Evolutionary conservation across 163 green algal genomes (phyloP), one percentile per base, ranked within the genome.

Genomic region (Prototheca wickerhamii): DNA sequence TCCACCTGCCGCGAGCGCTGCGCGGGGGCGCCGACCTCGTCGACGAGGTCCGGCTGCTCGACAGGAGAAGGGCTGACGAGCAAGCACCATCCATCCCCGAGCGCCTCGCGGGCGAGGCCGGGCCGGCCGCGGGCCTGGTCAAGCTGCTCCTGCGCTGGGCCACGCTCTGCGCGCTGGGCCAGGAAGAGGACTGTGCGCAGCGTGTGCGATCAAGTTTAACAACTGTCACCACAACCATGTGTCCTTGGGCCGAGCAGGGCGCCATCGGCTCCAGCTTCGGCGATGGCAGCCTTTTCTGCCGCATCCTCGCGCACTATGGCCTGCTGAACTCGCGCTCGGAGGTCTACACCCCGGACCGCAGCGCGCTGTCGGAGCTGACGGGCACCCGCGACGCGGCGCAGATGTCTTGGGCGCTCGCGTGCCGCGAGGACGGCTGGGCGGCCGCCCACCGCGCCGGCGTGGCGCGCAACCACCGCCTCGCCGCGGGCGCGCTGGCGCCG

Each of bases 261-360:
- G 1, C 6, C 46, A 54, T 72, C 46, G 59, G 30, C 30, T 18
- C n/a, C 6, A 77, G 63, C 31, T 90, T 91, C 66, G 76, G 59
- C 0, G 86, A 92, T 56, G 87, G 86, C 5, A 61, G 72, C 28
- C 77, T 74, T 28, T 74, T 91, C n/a, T 94, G 87, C n/a, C n/a
- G n/a, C 70, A 64, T 84, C 23, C 67, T 94, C 74, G 81, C 88
- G 34, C 57, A 51, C 10, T 51, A 20, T 29, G 43, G 8, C 23
- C 18, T 55, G 20, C 20, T 51, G 55, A 6, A 26, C 8, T n/a
- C 46, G 37, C 31, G 34, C 4, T 44, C 4, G 3, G 17, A 34
- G n/a, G 2, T 50, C 29, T 18, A 18, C 21, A 3, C n/a, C n/a
- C n/a, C n/a, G n/a, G n/a, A n/a, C n/a, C n/a, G n/a, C n/a, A n/a